Evolutionary conservation across 495 filamentous ascomycete species (phyloP), one percentile per base, ranked within the genome.

Genomic region (Hypoxylon subgilvum): DNA sequence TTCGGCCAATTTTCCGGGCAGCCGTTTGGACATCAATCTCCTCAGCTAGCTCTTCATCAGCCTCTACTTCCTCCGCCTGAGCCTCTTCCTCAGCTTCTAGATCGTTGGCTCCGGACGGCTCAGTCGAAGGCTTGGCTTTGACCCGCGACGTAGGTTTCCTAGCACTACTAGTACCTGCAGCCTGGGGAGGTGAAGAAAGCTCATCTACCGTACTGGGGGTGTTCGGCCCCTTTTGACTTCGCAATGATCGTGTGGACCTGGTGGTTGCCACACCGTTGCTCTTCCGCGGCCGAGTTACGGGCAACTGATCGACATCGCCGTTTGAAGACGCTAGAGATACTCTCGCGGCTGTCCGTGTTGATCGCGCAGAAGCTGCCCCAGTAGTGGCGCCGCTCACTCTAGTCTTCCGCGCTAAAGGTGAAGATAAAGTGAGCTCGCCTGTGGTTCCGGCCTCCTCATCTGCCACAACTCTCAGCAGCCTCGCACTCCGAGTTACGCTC

Each of bases 401-500:
- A 17, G 65, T 59, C 48, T 70, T 72, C 32, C 72, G 65, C 62
- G 68, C 71, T 34, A 76, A 49, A 4, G 76, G 76, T 16, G 76
- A 79, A 13, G 76, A 79, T 14, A 64, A 57, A 27, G 58, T 65
- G 13, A 58, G 35, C 12, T 68, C 61, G 12, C 55, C 65, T 22
- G 65, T 63, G 25, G 12, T 19, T 2, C 49, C 44, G 19, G 45
- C 54, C 7, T 66, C 69, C 8, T 68, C 66, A 10, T 65, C 51
- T 12, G 59, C 55, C 13, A 75, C 67, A 27, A 57, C 52, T 30
- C 58, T 65, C 35, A 72, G 66, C n/a, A 77, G 57, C 31, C 61
- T 59, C 43, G 71, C 39, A 55, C 76, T 68, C 38, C 61, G 55
- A 32, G 56, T 69, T 0, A 65, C 21, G 17, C 62, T 66, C 9